These are phyloP conservation scores for Paramarasmius palmivorus DNA, from an alignment of 1,284 basidiomycete genomes.

Conservation along the genomic window DNA sequence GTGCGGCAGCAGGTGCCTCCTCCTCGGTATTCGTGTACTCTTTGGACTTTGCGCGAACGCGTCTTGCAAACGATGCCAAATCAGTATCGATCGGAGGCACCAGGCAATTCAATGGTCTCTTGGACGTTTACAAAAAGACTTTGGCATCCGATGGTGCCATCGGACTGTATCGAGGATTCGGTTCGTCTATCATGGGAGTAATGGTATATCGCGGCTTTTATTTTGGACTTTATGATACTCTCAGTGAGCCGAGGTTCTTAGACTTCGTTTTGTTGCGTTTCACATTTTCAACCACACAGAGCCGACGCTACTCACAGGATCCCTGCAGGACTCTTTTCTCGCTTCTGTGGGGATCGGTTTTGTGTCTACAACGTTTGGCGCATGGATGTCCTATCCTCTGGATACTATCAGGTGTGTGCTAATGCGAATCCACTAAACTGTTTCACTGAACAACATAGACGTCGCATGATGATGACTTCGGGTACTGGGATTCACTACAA, in stretches of 20 bases:
- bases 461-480: constrained; percentile 75
- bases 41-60: constrained; percentile 62
- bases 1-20: constrained; percentile 47
- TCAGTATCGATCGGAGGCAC: constrained; percentile 67
- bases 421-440: not conserved
- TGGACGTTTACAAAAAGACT: constrained; percentile 94
- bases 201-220: constrained; percentile 96
- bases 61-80: constrained; percentile 56
- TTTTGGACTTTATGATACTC: constrained; percentile 93
- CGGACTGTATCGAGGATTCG: constrained; percentile 94
- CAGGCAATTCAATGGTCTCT: constrained; percentile 93
- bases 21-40: constrained; percentile 60
- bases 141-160: constrained; percentile 86
- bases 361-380: constrained; percentile 50
- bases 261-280: constrained; percentile 37
- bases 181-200: constrained; percentile 93
- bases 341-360: constrained; percentile 65
- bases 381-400: constrained; percentile 64
- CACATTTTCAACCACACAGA: constrained; percentile 33
- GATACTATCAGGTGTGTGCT: constrained; percentile 51
- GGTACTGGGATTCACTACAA: constrained; percentile 44
- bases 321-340: constrained; percentile 60
- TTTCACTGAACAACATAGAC: constrained; percentile 25
- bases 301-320: constrained; percentile 51
- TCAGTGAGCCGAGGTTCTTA: constrained; percentile 65